Evolutionary conservation across 1,139 yeast species (phyloP).

Genomic region (Geotrichum macrosporum): DNA sequence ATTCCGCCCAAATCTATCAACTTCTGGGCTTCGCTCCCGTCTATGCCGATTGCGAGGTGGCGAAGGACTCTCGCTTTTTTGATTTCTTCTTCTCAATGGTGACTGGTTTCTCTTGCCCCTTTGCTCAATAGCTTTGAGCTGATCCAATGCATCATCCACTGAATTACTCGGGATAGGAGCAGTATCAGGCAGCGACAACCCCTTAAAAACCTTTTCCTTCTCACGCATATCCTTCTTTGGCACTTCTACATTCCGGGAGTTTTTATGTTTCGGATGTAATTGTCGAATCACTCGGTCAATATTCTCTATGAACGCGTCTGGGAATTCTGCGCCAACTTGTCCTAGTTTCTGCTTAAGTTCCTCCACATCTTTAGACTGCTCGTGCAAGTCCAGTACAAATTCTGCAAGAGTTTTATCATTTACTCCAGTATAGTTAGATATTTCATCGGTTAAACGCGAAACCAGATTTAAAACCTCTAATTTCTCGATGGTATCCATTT

Average conservation of each 20-base stretch:
- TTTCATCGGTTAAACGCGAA: slow-evolving; percentile 36
- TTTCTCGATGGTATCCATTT: slow-evolving; percentile 33
- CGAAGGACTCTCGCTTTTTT: slow-evolving; percentile 1
- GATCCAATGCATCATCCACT: slow-evolving; percentile 16
- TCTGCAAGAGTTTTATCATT: slow-evolving; percentile 49
- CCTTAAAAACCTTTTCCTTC: slow-evolving; percentile 23
- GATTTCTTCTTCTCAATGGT: slow-evolving; percentile 7
- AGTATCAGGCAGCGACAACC: slow-evolving; percentile 28
- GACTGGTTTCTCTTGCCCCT: slow-evolving; percentile 6
- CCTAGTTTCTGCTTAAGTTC: slow-evolving; percentile 45
- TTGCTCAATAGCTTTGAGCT: slow-evolving; percentile 9
- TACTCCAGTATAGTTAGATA: slow-evolving; percentile 35
- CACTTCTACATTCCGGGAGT: slow-evolving; percentile 4
- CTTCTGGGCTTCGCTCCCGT: slow-evolving; percentile 11
- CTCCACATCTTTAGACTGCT: slow-evolving; percentile 36
- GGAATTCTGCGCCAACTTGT: slow-evolving; percentile 63
- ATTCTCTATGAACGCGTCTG: slow-evolving; percentile 42
- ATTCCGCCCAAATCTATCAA: slow-evolving; percentile 19
- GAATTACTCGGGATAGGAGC: slow-evolving; percentile 12
- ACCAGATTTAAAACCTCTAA: slow-evolving; percentile 38
- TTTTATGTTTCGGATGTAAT: slow-evolving; percentile 34
- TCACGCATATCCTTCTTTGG: slow-evolving; percentile 7
- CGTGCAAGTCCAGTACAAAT: slow-evolving; percentile 51
- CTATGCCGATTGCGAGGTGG: slow-evolving; percentile 5
- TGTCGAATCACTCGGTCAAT: slow-evolving; percentile 39